Evolutionary conservation across 192 early-diverging fungal genomes (phyloP).

Genomic region (Phycomyces nitens): DNA sequence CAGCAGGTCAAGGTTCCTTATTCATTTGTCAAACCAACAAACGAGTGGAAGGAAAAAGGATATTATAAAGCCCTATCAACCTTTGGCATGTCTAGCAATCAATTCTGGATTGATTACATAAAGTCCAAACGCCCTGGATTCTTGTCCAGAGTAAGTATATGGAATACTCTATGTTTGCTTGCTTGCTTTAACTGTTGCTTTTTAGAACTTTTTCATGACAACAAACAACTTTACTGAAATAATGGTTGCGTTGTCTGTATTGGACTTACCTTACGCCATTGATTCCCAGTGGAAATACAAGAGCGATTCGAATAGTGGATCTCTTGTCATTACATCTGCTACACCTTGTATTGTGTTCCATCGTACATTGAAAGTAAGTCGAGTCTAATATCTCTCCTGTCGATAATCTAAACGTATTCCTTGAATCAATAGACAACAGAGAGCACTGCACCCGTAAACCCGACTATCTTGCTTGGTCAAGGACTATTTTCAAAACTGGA

Average conservation of each 20-base stretch:
- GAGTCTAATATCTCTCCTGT: not conserved
- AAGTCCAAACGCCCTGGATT: slow-evolving; percentile 33
- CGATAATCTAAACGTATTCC: not conserved
- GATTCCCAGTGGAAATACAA: slow-evolving; percentile 19
- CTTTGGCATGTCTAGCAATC: slow-evolving; percentile 12
- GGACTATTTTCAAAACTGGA: slow-evolving; percentile 5
- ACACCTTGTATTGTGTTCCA: slow-evolving; percentile 43
- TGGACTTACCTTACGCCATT: slow-evolving; percentile 33
- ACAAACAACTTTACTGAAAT: slow-evolving; percentile 28
- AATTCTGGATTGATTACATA: slow-evolving; percentile 47
- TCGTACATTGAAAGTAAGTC: slow-evolving; percentile 37
- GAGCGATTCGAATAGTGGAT: not conserved
- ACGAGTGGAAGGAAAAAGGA: slow-evolving; percentile 16
- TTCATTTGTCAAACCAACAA: slow-evolving; percentile 3
- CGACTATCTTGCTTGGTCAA: slow-evolving; percentile 6
- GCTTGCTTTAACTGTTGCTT: not conserved
- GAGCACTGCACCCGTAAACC: not conserved
- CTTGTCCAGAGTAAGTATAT: slow-evolving; percentile 38
- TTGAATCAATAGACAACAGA: not conserved
- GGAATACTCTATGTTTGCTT: not conserved
- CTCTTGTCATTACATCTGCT: slow-evolving; percentile 11
- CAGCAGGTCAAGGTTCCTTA: slow-evolving; percentile 4
- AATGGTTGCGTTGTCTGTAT: slow-evolving; percentile 37
- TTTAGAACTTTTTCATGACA: slow-evolving; percentile 40
- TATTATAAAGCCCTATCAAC: slow-evolving; percentile 1